Base-by-base conservation (phyloP, 345 rosid species). In the Dipteronia sinensis region DNA sequence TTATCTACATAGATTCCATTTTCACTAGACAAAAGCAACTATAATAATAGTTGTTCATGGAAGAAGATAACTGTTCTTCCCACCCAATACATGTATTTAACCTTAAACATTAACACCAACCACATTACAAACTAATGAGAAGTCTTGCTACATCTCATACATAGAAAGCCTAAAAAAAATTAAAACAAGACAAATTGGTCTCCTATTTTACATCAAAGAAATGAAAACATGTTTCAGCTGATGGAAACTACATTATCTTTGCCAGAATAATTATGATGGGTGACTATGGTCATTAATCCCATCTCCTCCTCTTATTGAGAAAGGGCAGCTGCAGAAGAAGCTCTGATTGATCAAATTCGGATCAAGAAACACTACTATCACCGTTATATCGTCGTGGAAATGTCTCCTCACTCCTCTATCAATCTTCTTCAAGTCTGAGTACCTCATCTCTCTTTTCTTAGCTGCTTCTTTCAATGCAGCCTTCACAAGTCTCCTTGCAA, bases 381-480 rank as follows among this genome's bases (percentile, higher is more conserved):
- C 92, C 0, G 91, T 82, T 11, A 93, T 90, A 75, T 93, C 95
- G 40, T 93, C 94, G 17, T 93, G 97, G 73, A 93, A 93, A 83
- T 93, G 95, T 67, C 97, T 87, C 75, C 97, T 83, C 3, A 91
- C 94, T 4, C 95, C 94, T 46, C 81, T 75, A 46, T 82, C 83
- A 2, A 93, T 87, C 86, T 89, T 88, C 58, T 90, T 82, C 82
- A 93, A 67, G 82, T 93, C 94, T 42, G 93, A 77, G 82, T 89
- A 89, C 81, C 97, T 88, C 92, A 93, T 91, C 79, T 93, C 97
- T 82, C 97, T 84, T 85, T 90, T 93, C 89, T 76, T 91, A 17
- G 97, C 97, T 72, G 97, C 97, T 82, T 81, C 92, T 71, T 86
- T 83, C n/a, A 91, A 67, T 34, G 95, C 93, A 44, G 88, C 80